These are phyloP conservation scores for Heracleum sosnowskyi DNA, from an alignment of 129 eudicot species.

Conservation along the genomic window DNA sequence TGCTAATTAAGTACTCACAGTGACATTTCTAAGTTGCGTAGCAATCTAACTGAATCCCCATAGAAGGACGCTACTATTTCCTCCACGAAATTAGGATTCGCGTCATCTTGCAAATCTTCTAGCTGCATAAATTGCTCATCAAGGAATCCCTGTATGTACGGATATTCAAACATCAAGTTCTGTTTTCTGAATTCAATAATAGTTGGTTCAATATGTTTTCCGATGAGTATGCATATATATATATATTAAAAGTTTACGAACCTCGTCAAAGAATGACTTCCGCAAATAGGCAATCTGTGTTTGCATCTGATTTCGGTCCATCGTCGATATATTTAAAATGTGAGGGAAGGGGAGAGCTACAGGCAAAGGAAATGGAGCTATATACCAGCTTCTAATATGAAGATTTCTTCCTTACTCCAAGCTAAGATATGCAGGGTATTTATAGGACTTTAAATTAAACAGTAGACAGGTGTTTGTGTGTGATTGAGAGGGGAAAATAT, in stretches of 20 bases:
- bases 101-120: constrained; percentile 88
- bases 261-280: constrained; percentile 75
- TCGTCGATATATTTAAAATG: constrained; percentile 15
- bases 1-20: constrained; percentile 36
- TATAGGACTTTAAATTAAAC: background rate
- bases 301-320: constrained; percentile 47
- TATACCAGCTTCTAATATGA: no score
- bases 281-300: constrained; percentile 40
- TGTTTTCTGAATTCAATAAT: background rate
- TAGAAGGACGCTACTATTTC: constrained; percentile 63
- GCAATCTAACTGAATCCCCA: constrained; percentile 56
- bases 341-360: constrained; percentile 4
- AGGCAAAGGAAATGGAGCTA: background rate
- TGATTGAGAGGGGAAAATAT: background rate
- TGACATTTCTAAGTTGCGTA: constrained; percentile 48
- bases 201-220: background rate
- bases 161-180: background rate
- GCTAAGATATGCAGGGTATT: background rate
- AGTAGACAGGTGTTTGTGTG: background rate
- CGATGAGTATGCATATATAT: no score
- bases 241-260: no score
- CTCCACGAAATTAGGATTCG: constrained; percentile 82
- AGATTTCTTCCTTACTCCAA: background rate
- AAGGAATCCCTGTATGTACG: constrained; percentile 50
- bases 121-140: constrained; percentile 77